phyloP scores from a whole-genome alignment of 78 protist genomes.

The Chrysochromulina parva region DNA sequence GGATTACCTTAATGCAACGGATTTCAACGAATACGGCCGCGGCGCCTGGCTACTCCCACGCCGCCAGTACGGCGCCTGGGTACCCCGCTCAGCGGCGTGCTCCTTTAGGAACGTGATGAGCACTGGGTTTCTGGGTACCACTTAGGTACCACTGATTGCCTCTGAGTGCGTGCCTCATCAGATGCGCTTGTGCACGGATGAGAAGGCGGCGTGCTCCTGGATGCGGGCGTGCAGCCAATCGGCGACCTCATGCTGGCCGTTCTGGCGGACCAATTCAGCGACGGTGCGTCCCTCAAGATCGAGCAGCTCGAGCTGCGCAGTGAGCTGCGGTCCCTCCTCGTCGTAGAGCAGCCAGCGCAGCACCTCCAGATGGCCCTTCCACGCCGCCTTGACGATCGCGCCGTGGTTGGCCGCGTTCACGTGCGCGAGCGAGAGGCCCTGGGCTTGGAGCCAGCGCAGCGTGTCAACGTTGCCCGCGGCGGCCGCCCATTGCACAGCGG shows the following conservation, averaged over 20 bases:
- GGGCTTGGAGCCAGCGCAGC: not conserved
- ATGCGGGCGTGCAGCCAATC: not conserved
- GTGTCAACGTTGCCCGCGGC: not conserved
- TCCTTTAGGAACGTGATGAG: no score
- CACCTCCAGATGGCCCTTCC: not conserved
- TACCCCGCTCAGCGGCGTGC: no score
- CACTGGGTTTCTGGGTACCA: no score
- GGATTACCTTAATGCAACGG: no score
- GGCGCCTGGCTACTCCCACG: no score
- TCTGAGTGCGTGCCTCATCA: no score
- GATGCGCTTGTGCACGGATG: no score
- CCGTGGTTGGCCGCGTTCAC: not conserved
- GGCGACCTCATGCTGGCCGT: not conserved
- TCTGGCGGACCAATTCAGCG: not conserved
- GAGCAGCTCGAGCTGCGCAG: not conserved
- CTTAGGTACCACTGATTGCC: no score
- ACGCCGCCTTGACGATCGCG: constrained; percentile 26
- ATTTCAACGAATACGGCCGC: no score
- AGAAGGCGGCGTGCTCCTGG: not conserved
- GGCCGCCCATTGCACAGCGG: constrained; percentile 4
- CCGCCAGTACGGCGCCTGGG: no score
- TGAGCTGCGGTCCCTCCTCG: not conserved
- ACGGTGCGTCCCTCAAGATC: not conserved
- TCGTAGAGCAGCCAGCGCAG: not conserved
- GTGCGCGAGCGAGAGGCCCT: not conserved